phyloP scores from a whole-genome alignment of 768 basidiomycete genomes.

The Amanita pseudoporphyria region DNA sequence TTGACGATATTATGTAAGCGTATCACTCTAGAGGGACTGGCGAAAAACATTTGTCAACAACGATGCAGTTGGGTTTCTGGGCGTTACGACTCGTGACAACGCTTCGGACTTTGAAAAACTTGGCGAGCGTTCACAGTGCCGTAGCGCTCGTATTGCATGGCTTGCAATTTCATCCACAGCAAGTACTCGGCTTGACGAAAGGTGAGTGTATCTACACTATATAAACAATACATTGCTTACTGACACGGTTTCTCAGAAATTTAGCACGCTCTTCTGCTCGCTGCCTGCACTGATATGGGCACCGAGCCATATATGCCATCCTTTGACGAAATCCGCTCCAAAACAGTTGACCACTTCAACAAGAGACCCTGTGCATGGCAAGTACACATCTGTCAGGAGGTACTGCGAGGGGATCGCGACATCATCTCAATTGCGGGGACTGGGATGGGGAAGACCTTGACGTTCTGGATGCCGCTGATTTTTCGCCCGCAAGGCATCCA shows the following conservation, averaged over 20 bases:
- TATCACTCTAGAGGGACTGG: too few relatives aligned
- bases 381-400: neutral
- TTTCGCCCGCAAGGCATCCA: too few relatives aligned
- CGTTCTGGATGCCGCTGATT: too few relatives aligned
- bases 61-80: too few relatives aligned
- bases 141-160: neutral
- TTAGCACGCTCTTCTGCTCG: neutral
- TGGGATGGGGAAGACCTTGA: too few relatives aligned
- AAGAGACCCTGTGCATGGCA: neutral
- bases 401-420: neutral
- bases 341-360: neutral
- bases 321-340: neutral
- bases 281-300: neutral
- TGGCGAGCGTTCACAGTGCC: neutral
- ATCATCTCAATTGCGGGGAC: too few relatives aligned
- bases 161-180: neutral
- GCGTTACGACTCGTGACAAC: constrained; percentile 1
- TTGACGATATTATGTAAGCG: too few relatives aligned
- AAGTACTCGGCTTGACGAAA: too few relatives aligned
- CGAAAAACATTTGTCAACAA: too few relatives aligned
- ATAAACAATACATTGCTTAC: neutral
- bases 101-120: neutral
- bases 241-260: neutral
- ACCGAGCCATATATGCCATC: neutral
- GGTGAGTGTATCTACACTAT: neutral